phyloP scores from a whole-genome alignment of 2,329 filamentous ascomycete genomes.

The Phaeoacremonium minimum region DNA sequence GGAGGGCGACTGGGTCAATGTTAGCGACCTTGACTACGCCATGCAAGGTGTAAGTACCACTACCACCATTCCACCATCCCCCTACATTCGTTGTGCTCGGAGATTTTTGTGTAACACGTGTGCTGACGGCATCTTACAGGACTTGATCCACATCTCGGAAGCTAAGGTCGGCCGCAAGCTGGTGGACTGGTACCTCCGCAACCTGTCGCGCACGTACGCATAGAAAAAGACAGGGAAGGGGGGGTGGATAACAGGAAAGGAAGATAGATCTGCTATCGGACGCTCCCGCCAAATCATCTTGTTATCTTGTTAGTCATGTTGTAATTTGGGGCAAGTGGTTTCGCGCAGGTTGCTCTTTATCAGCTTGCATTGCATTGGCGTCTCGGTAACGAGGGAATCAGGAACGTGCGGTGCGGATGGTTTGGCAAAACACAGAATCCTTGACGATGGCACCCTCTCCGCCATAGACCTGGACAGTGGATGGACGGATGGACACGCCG shows the following conservation, averaged over 20 bases:
- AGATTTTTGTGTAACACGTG: background rate
- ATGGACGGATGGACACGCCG: constrained; percentile 1
- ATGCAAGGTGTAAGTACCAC: constrained; percentile 74
- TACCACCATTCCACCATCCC: constrained; percentile 1
- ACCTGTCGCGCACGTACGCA: constrained; percentile 92
- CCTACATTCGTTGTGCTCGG: constrained; percentile 4
- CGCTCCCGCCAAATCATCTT: background rate
- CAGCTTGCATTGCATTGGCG: constrained; percentile 33
- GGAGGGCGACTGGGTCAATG: constrained; percentile 88
- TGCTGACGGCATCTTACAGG: constrained; percentile 44
- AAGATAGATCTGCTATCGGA: too few relatives aligned
- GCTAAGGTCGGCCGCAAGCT: constrained; percentile 96
- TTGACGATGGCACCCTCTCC: too few relatives aligned
- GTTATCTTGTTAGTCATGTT: background rate
- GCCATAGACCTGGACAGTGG: too few relatives aligned
- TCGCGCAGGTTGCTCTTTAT: constrained; percentile 22
- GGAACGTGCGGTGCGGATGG: constrained; percentile 14
- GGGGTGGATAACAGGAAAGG: constrained; percentile 4
- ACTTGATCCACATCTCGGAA: constrained; percentile 97
- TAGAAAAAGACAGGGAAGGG: constrained; percentile 12
- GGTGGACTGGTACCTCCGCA: constrained; percentile 98
- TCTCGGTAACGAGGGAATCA: constrained; percentile 21
- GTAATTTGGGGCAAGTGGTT: constrained; percentile 16
- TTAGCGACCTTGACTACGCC: constrained; percentile 94
- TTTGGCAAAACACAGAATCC: constrained; percentile 11